phyloP scores from a whole-genome alignment of 176 grass and related monocot genomes.

The Typha latifolia region DNA sequence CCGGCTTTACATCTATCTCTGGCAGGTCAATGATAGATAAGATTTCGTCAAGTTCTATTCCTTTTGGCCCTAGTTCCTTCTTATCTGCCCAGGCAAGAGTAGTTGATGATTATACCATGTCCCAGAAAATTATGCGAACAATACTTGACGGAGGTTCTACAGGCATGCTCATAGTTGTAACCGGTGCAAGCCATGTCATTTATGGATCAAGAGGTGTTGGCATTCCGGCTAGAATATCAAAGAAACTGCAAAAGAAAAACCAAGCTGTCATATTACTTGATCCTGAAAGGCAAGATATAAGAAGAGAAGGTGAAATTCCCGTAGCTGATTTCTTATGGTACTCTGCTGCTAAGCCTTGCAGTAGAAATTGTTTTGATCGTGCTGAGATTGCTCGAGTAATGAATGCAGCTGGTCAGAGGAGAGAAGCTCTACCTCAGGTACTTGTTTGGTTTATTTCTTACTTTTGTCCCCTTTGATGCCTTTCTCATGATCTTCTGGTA shows the following conservation, averaged over 20 bases:
- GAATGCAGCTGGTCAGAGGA: slow-evolving; percentile 85
- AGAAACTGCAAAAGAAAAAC: slow-evolving; percentile 91
- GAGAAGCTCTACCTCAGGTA: slow-evolving; percentile 93
- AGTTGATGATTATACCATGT: slow-evolving; percentile 95
- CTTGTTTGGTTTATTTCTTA: slow-evolving; percentile 9
- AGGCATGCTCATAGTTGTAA: slow-evolving; percentile 87
- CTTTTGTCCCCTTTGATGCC: not conserved
- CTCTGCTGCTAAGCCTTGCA: slow-evolving; percentile 90
- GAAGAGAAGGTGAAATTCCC: slow-evolving; percentile 90
- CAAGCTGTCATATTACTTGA: slow-evolving; percentile 89
- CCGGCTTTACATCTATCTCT: slow-evolving; percentile 85
- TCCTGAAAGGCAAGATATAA: slow-evolving; percentile 95
- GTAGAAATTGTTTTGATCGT: slow-evolving; percentile 94
- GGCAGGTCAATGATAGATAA: slow-evolving; percentile 78
- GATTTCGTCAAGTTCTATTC: slow-evolving; percentile 48
- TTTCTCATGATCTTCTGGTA: not conserved
- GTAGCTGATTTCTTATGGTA: slow-evolving; percentile 94
- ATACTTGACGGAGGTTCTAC: slow-evolving; percentile 51
- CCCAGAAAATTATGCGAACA: slow-evolving; percentile 74
- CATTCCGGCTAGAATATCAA: slow-evolving; percentile 91
- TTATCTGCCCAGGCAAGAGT: slow-evolving; percentile 94
- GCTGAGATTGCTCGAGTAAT: slow-evolving; percentile 96
- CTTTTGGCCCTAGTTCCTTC: slow-evolving; percentile 78
- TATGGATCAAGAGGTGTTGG: slow-evolving; percentile 78
- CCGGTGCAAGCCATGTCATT: slow-evolving; percentile 89